Evolutionary conservation across 2,329 filamentous ascomycete genomes (phyloP).

Genomic region (Pyrenochaeta sp.): DNA sequence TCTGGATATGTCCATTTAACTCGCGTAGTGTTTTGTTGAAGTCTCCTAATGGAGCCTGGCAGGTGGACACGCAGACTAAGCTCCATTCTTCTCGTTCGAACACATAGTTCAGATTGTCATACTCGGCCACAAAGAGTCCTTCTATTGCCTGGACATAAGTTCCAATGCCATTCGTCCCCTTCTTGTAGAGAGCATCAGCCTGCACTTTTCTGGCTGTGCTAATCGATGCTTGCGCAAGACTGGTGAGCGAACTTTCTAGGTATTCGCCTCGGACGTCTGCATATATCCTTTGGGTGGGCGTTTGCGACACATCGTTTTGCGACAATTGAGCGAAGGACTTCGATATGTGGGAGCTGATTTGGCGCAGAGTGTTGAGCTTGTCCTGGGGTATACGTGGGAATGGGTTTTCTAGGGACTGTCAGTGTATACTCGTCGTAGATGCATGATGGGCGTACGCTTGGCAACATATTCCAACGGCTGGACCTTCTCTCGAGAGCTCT

Average conservation of each 20-base stretch:
- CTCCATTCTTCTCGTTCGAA: conserved; percentile 89
- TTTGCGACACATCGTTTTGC: conserved; percentile 62
- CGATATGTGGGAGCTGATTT: conserved; percentile 81
- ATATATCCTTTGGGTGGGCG: conserved; percentile 81
- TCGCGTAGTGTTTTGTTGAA: conserved; percentile 87
- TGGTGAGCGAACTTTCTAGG: conserved; percentile 80
- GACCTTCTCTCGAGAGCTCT: conserved; percentile 76
- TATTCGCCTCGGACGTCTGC: conserved; percentile 87
- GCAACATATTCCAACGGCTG: conserved; percentile 94
- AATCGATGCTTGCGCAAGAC: conserved; percentile 82
- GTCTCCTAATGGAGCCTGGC: conserved; percentile 78
- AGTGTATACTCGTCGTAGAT: conserved; percentile 3
- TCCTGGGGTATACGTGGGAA: conserved; percentile 85
- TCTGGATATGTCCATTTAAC: conserved; percentile 87
- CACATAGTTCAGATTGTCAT: conserved; percentile 87
- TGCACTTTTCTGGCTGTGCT: conserved; percentile 78
- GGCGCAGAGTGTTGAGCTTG: conserved; percentile 75
- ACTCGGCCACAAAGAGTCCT: conserved; percentile 85
- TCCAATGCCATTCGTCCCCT: conserved; percentile 89
- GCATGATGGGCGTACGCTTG: conserved; percentile 67
- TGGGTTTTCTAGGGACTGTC: conserved; percentile 61
- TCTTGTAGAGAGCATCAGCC: conserved; percentile 82
- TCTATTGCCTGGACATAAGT: conserved; percentile 90
- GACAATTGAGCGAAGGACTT: conserved; percentile 63
- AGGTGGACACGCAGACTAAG: conserved; percentile 79